Percentiles rank a stretch among this genome's conserved stretches.
Conservation (phyloP, 192 early-diverging fungal genomes). For the Jimgerdemannia flammicorona region DNA sequence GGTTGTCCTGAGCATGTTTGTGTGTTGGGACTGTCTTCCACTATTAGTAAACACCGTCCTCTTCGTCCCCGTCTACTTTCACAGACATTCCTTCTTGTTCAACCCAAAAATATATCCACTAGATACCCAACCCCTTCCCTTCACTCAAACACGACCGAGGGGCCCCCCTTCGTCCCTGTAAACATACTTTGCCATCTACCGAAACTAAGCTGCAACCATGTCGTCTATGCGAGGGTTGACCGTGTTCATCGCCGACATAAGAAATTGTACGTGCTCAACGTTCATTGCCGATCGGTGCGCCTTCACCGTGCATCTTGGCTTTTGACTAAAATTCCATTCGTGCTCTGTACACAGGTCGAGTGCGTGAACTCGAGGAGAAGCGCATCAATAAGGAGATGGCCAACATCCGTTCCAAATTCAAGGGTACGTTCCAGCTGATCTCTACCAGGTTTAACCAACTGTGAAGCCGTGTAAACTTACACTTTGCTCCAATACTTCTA, state of each 20-base stretch:
- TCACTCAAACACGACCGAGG: background rate
- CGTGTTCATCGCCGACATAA: constrained; percentile 96
- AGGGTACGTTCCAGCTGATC: constrained; percentile 54
- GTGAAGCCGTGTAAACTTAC: background rate
- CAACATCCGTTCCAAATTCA: constrained; percentile 98
- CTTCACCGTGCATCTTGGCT: background rate
- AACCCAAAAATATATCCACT: no score
- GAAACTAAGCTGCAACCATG: constrained; percentile 5
- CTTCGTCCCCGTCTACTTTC: background rate
- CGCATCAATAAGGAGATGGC: constrained; percentile 99
- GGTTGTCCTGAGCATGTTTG: background rate
- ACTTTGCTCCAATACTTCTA: background rate
- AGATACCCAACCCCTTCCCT: background rate
- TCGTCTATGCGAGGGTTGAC: constrained; percentile 84
- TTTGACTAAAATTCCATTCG: background rate
- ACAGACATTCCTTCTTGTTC: no score
- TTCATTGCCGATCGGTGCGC: background rate
- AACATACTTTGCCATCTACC: background rate
- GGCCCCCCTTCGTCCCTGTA: background rate
- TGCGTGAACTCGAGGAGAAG: constrained; percentile 96
- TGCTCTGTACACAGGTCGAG: constrained; percentile 65
- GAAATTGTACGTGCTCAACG: constrained; percentile 80
- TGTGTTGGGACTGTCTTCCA: background rate
- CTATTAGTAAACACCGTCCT: background rate
- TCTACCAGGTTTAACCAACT: no score